Evolutionary conservation across 768 basidiomycete genomes (phyloP), one percentile per base, ranked within the genome.

Genomic region (Hericium rajendrae): DNA sequence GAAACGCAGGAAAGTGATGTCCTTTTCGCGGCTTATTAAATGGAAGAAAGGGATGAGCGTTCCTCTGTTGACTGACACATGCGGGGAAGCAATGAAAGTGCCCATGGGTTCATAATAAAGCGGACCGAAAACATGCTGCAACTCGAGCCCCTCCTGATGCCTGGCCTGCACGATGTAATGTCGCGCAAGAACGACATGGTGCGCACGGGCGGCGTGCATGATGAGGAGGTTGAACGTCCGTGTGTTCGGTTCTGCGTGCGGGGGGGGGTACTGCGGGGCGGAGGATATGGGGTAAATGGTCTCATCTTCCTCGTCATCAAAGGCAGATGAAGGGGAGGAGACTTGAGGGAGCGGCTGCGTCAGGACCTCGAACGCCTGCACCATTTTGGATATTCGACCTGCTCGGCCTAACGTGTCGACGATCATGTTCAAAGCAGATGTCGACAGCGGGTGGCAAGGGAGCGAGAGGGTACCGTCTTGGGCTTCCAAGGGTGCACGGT

Each of bases 281-380:
- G 70, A 58, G 62, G 38, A 60, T 49, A 78, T 69, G 28, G 74
- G 63, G 60, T 69, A 53, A 78, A 70, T 64, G 26, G 78, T 78
- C 60, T 78, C 82, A 63, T 86, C 80, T 52, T 90, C 82, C 26
- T 78, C 78, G 20, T 86, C 84, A 48, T 86, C 85, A 66, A 84
- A 86, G 12, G 59, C 78, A 74, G 55, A 75, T 71, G 61, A 75
- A 73, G 41, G 61, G 57, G 65, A 76, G 71, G 51, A 69, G 73
- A 46, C 77, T 69, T 51, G 53, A 11, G 85, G 83, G 28, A 90
- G 74, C 15, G 87, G 86, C 51, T 82, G 77, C 0, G 89, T 88
- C 57, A 91, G 80, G 28, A 87, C 82, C 62, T 91, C 90, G 64
- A 91, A 92, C 1, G 84, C 77, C 64, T 83, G 81, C 5, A 91